These are phyloP conservation scores for Solanum gandarillasii DNA, from an alignment of 257 asterid genomes.

Conservation along the genomic window DNA sequence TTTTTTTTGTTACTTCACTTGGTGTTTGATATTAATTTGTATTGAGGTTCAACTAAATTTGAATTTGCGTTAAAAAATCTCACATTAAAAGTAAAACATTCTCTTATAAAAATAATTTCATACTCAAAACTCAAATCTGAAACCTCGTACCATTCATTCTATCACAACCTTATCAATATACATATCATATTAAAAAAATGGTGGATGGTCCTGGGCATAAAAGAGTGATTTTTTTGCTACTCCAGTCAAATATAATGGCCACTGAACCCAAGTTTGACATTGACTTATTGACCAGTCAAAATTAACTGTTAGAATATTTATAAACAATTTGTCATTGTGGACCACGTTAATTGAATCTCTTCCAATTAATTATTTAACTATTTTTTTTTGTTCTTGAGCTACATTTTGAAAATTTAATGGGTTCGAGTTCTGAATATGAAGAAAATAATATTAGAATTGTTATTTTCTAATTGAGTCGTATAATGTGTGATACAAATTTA, in stretches of 20 bases:
- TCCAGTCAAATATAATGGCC: not conserved
- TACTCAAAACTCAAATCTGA: not conserved
- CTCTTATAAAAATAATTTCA: not conserved
- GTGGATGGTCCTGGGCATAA: not conserved
- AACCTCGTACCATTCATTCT: not conserved
- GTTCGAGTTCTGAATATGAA: fast-evolving
- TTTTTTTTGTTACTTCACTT: not conserved
- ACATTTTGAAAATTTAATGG: not conserved
- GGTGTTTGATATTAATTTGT: not conserved
- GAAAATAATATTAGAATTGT: fast-evolving
- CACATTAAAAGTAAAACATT: not conserved
- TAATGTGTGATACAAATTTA: not conserved
- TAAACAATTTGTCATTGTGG: not conserved
- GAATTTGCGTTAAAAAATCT: not conserved
- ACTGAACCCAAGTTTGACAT: not conserved
- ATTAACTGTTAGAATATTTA: not conserved
- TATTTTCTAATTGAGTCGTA: fast-evolving
- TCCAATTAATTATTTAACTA: not conserved
- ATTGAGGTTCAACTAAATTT: not conserved
- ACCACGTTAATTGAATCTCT: not conserved
- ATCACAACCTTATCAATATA: not conserved
- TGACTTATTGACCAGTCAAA: not conserved
- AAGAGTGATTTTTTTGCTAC: not conserved
- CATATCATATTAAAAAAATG: not conserved
- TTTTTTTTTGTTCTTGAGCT: not conserved